Conservation (phyloP, 1,284 basidiomycete species). For the Rhodotorula sp. region DNA sequence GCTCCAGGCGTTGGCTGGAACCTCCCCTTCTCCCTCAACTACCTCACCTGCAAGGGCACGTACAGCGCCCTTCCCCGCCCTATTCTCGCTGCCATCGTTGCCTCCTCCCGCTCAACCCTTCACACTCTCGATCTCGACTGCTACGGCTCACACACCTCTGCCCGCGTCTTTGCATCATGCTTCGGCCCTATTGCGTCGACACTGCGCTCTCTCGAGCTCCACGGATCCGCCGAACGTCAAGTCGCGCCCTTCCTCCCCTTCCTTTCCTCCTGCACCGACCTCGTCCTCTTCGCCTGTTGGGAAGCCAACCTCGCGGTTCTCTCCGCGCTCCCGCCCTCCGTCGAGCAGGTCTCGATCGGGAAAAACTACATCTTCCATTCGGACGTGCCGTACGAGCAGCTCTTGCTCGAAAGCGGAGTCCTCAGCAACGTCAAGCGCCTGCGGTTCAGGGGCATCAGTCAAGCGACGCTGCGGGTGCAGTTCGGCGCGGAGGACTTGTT, state of each 20-base stretch:
- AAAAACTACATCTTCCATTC: constrained; percentile 13
- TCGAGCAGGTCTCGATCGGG: constrained; percentile 4
- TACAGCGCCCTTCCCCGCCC: constrained; percentile 2
- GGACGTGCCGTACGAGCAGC: constrained; percentile 6
- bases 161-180: constrained; percentile 3
- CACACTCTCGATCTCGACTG: constrained; percentile 18
- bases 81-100: constrained; percentile 3
- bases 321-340: not conserved
- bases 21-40: constrained; percentile 1
- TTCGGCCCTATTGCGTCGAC: not conserved
- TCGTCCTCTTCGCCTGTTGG: constrained; percentile 15
- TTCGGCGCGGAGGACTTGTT: constrained; percentile 12
- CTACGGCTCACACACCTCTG: constrained; percentile 8
- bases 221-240: constrained; percentile 12
- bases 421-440: constrained; percentile 1
- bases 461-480: constrained; percentile 17
- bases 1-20: not conserved
- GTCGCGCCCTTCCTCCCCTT: constrained; percentile 8
- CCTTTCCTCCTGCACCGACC: constrained; percentile 9
- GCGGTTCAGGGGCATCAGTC: constrained; percentile 11
- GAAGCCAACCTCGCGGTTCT: constrained; percentile 7
- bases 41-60: constrained; percentile 14
- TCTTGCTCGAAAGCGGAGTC: not conserved
- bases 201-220: constrained; percentile 5
- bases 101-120: not conserved